Conservation (phyloP, 495 filamentous ascomycete species). For the Daldinia childiae region DNA sequence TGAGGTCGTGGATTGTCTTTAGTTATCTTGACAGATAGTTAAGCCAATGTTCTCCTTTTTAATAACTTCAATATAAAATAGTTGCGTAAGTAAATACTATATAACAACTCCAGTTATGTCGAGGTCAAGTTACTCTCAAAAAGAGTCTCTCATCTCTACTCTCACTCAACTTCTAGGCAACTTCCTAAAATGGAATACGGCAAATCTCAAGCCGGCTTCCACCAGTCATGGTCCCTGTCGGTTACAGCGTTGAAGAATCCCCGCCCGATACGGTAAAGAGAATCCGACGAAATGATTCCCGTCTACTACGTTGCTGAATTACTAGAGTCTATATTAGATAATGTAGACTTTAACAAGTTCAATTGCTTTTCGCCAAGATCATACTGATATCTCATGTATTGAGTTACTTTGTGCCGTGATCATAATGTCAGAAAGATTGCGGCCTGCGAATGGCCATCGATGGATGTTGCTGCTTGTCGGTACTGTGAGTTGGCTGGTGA, state of each 20-base stretch:
- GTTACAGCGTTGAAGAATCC: conserved; percentile 22
- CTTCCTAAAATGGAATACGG: conserved; percentile 35
- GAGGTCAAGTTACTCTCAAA: background rate
- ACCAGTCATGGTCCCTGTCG: conserved; percentile 27
- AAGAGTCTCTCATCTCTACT: background rate
- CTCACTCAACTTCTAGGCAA: background rate
- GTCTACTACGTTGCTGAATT: conserved; percentile 16
- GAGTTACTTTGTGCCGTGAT: background rate
- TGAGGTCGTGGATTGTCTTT: background rate
- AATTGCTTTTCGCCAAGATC: background rate
- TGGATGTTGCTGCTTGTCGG: conserved; percentile 10
- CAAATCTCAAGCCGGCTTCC: conserved; percentile 23
- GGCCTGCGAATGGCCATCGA: background rate
- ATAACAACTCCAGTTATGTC: background rate
- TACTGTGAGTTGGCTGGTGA: conserved; percentile 6
- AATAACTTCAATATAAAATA: background rate
- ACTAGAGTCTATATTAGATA: background rate
- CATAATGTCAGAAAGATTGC: conserved; percentile 7
- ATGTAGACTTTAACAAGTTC: background rate
- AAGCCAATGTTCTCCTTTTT: background rate
- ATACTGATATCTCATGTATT: background rate
- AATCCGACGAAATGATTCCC: conserved; percentile 16
- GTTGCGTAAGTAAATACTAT: too few species aligned
- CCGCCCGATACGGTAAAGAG: conserved; percentile 20
- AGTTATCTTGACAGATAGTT: background rate